Base-by-base conservation (phyloP, 1,284 basidiomycete species). In the Trichosporon asahii region DNA sequence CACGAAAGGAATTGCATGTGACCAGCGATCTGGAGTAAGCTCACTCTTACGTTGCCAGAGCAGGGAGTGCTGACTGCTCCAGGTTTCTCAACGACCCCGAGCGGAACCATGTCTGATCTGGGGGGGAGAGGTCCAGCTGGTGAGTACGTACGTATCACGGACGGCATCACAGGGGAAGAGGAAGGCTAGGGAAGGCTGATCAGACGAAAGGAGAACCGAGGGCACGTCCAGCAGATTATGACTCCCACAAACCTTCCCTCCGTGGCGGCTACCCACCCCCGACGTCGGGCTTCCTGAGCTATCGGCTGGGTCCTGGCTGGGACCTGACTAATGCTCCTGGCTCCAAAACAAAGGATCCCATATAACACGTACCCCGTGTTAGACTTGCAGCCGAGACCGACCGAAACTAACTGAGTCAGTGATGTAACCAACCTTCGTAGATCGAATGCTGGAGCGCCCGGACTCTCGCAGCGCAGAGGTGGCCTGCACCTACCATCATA, bases 321-420 rank as follows among this genome's bases (percentile, higher is more conserved):
- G 49, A 53, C 49, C 49, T 53, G 49, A 53, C 49, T 23, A 21
- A 53, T 9, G 9, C 49, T 25, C 49, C 49, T 53, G 49, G 49
- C 49, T 53, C 49, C 49, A 53, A 53, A 53, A 53, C 49, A 53
- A 53, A 53, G 49, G 49, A 53, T 53, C 49, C 49, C n/a, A 53
- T n/a, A 25, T 53, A 25, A 25, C 49, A 25, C 11, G 49, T 53
- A 53, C 49, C 49, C 25, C 25, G 49, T 25, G 21, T 46, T 53
- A 25, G 49, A 53, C 49, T 46, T 53, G 49, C 25, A 53, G 49
- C 49, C 49, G 21, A 53, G 44, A 46, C 15, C n/a, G n/a, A 53
- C 21, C 23, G 49, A 21, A 53, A 53, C 49, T 21, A 53, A 23
- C 49, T 21, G 49, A 53, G 49, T 8, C 49, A 53, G n/a, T n/a